A percentile compares a stretch with the other conserved stretches of the same genome.
Evolutionary conservation across 225 moss, liverwort and hornwort species (phyloP).

Genomic region (Pseudoscleropodium purum): DNA sequence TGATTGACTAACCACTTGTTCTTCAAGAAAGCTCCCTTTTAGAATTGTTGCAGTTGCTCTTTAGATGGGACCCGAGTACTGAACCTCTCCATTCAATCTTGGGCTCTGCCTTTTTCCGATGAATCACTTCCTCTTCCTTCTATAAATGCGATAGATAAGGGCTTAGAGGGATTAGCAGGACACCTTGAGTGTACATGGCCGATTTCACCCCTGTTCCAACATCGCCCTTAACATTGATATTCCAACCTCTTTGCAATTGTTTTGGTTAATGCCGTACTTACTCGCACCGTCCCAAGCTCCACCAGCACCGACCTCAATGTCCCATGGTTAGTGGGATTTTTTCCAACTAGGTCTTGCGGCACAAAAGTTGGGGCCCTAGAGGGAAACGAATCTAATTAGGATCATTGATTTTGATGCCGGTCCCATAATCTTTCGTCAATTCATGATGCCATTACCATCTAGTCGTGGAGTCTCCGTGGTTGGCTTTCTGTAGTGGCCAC

Average conservation of each 20-base stretch:
- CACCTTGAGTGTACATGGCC: neutral
- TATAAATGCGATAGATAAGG: neutral
- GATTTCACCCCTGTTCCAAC: neutral
- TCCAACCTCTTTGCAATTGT: neutral
- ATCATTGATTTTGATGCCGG: neutral
- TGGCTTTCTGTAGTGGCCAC: neutral
- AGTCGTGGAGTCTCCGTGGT: neutral
- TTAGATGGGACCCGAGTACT: neutral
- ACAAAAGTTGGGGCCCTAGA: neutral
- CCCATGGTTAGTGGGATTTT: neutral
- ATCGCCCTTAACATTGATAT: neutral
- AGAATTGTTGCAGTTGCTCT: neutral
- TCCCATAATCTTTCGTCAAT: neutral
- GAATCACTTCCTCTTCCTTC: neutral
- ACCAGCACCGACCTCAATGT: neutral
- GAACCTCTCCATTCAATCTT: neutral
- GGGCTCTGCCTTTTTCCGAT: neutral
- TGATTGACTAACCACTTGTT: neutral
- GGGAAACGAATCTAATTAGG: neutral
- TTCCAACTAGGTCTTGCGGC: neutral
- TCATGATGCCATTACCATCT: neutral
- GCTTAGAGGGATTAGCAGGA: neutral
- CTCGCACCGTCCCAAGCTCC: neutral
- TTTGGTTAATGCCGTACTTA: neutral
- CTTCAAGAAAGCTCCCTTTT: neutral